Base-by-base conservation (phyloP, 2,329 filamentous ascomycete genomes). In the Colletotrichum magnum region DNA sequence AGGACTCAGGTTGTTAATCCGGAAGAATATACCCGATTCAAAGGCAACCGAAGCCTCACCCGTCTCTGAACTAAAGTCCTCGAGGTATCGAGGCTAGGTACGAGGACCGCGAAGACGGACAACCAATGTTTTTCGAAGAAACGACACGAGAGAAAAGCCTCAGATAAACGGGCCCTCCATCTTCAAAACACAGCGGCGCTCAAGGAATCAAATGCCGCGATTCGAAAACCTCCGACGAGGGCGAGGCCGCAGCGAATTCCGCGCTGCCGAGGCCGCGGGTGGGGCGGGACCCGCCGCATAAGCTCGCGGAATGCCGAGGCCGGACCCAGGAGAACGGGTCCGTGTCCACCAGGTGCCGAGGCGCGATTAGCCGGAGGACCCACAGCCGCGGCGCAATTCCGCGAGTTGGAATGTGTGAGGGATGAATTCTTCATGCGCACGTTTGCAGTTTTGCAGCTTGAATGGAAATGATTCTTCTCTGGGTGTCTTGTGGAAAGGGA, bases 231-330 rank as follows among this genome's bases (percentile, higher is more conserved):
- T 24, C 50, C 24, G 6, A 41, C 4, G 16, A 10, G 2, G 13
- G 58, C 51, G 41, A 56, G 58, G 51, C 47, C 43, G n/a, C 15
- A 26, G 7, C 10, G 2, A 48, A 41, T 39, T 32, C 41, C 13
- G 48, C 12, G n/a, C 24, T 48, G 21, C 65, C 60, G 65, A 68
- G 60, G 65, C 65, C 64, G 59, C 59, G 5, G 36, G 16, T 9
- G 36, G 15, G 5, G 18, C 36, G 6, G 6, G 32, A 10, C 16
- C 65, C 59, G 47, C 53, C 48, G 21, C 54, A 39, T 43, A 64
- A 45, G 53, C 60, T 58, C 12, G 15, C 53, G 39, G 65, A 43
- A 15, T 59, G 65, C 65, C 54, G 65, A 59, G 53, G 39, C 48
- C 60, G 60, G 54, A 39, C 26, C 60, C n/a, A 50, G 4, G 43